Conservation (phyloP, 1,284 basidiomycete genomes). For the Rhodotorula sp. region DNA sequence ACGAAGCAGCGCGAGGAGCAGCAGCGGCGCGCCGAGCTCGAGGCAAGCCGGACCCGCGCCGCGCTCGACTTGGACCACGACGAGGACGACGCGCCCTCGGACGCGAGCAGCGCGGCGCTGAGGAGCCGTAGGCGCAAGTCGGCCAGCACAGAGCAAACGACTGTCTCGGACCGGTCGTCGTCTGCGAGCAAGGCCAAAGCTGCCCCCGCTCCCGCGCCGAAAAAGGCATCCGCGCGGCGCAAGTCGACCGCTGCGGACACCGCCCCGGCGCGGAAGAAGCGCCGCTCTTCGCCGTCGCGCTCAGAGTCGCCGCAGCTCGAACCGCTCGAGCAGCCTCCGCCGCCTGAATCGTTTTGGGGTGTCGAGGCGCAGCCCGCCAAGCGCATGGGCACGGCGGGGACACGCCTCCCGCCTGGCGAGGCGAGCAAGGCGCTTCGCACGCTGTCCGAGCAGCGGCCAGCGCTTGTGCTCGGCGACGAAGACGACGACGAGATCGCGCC, state of each 20-base stretch:
- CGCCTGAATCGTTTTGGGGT: conserved; percentile 32
- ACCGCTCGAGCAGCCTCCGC: conserved; percentile 2
- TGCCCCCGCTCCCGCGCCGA: neutral
- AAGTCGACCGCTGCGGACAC: neutral
- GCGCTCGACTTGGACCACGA: neutral
- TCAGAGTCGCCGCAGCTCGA: conserved; percentile 19
- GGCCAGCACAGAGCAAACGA: conserved; percentile 19
- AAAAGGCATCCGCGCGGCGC: neutral
- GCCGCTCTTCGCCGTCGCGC: neutral
- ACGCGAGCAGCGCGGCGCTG: neutral
- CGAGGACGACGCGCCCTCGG: neutral
- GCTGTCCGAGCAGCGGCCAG: conserved; percentile 18
- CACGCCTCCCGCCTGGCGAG: conserved; percentile 19
- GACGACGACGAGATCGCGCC: conserved; percentile 21
- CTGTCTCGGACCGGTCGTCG: conserved; percentile 19
- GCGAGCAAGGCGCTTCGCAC: conserved; percentile 11
- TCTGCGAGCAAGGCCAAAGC: conserved; percentile 2
- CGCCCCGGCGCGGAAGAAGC: conserved; percentile 5
- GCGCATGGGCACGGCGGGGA: neutral
- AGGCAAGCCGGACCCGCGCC: too few relatives aligned
- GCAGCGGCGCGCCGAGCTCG: neutral
- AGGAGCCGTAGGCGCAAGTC: neutral
- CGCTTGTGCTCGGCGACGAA: conserved; percentile 16
- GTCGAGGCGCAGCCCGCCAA: neutral
- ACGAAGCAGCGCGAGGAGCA: neutral